These are phyloP conservation scores for Yueomyces sp. DNA, from an alignment of 805 yeast genomes.

Conservation along the genomic window DNA sequence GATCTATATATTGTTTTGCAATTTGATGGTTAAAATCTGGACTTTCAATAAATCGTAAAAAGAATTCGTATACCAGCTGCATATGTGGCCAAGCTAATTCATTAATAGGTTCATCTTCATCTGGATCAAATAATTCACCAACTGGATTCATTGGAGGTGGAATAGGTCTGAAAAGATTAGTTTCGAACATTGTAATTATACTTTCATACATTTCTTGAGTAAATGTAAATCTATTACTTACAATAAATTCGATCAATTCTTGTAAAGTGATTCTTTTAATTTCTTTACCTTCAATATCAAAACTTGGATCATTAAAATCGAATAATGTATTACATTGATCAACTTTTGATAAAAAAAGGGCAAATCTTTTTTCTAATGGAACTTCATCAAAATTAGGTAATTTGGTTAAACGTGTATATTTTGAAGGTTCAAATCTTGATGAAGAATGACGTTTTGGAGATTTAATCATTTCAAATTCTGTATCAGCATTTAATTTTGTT, in stretches of 20 bases:
- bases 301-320: conserved; percentile 87
- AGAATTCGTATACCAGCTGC: conserved; percentile 93
- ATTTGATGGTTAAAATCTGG: conserved; percentile 88
- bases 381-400: conserved; percentile 85
- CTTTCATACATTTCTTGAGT: conserved; percentile 84
- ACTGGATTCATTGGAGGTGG: conserved; percentile 98
- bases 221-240: conserved; percentile 68
- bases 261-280: conserved; percentile 75
- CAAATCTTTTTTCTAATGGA: conserved; percentile 60
- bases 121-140: conserved; percentile 94
- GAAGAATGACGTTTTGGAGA: conserved; percentile 87
- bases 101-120: conserved; percentile 94
- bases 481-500: conserved; percentile 39
- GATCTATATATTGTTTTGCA: conserved; percentile 91
- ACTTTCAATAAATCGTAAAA: conserved; percentile 81
- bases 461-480: conserved; percentile 68
- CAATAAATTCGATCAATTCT: conserved; percentile 79
- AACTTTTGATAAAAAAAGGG: conserved; percentile 68
- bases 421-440: conserved; percentile 75
- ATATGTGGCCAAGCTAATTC: conserved; percentile 98
- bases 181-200: conserved; percentile 80
- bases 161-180: conserved; percentile 83
- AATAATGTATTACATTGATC: conserved; percentile 92
- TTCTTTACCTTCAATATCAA: conserved; percentile 86
- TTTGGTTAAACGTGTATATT: conserved; percentile 50